Evolutionary conservation across 768 basidiomycete species (phyloP), one percentile per base, ranked within the genome.

Genomic region (Terana coerulea): DNA sequence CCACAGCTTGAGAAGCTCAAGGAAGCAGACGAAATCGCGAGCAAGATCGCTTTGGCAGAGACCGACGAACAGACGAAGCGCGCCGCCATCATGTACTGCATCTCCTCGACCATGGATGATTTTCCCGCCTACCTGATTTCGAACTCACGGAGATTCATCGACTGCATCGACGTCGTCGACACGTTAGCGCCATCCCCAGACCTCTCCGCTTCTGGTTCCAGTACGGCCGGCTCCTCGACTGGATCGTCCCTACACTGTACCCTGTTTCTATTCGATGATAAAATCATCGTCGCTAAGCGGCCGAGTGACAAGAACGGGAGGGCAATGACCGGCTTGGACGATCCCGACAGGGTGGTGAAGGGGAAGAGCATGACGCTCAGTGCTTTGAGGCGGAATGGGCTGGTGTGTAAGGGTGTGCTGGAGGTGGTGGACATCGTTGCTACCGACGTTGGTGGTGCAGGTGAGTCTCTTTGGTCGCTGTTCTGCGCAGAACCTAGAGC

Each of bases 81-180:
- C 14, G 92, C 92, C 1, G 84, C 91, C 1, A 84, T 90, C 47
- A 85, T 98, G 75, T 91, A 89, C 67, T 89, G 86, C 59, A 73
- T 98, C 24, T 84, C 81, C 54, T 75, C 90, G 21, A 85, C 86
- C 21, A 86, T 98, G 29, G 93, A 97, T 14, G 89, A 84, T 17
- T 95, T 98, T 60, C 95, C 95, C 4, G 86, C 93, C 3, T 83
- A 81, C 17, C 69, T 99, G n/a, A 88, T 95, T 65, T 94, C 88
- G 19, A 88, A 87, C 65, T 86, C 85, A 35, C 83, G 95, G 33
- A 81, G 83, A 31, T 95, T 89, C 63, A 79, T 98, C 51, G 94
- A 94, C 64, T 91, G 86, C 52, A 86, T 98, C 58, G 97, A 98
- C 64, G 91, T 94, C 5, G 91, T 94, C 61, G 97, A 98, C 62